Evolutionary conservation across 1,284 basidiomycete genomes (phyloP).

Genomic region (Heimioporus retisporus): DNA sequence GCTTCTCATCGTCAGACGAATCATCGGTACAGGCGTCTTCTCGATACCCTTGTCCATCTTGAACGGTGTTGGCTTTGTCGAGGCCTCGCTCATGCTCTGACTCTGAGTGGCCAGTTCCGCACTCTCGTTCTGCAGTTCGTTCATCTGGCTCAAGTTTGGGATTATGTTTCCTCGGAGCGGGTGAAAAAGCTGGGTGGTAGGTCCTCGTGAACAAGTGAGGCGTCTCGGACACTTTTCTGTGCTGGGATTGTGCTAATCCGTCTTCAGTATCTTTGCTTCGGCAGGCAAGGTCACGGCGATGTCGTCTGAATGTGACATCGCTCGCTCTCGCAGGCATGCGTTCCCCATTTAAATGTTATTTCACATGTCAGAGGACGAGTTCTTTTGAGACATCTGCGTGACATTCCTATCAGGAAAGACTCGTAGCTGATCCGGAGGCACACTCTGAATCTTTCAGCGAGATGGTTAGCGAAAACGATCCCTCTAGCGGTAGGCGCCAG

Average conservation of each 20-base stretch:
- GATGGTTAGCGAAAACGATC: too few relatives aligned
- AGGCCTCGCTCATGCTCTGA: conserved; percentile 63
- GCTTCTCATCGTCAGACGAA: conserved; percentile 59
- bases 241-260: not conserved
- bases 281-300: conserved; percentile 52
- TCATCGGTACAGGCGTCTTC: conserved; percentile 74
- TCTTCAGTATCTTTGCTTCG: conserved; percentile 56
- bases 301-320: conserved; percentile 67
- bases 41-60: conserved; percentile 71
- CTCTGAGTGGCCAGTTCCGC: conserved; percentile 67
- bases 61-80: conserved; percentile 59
- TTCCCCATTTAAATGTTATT: too few relatives aligned
- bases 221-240: rapidly evolving
- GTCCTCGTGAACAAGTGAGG: conserved; percentile 54
- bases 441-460: too few relatives aligned
- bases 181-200: conserved; percentile 50
- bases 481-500: too few relatives aligned
- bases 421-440: too few relatives aligned
- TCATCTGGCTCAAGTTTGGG: conserved; percentile 68
- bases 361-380: too few relatives aligned
- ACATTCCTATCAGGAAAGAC: too few relatives aligned
- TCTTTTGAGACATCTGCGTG: too few relatives aligned
- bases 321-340: conserved; percentile 62
- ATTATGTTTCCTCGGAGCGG: conserved; percentile 65
- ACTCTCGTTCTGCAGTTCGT: conserved; percentile 63